Base-by-base conservation (phyloP, 495 filamentous ascomycete genomes). In the Tuber magnatum region DNA sequence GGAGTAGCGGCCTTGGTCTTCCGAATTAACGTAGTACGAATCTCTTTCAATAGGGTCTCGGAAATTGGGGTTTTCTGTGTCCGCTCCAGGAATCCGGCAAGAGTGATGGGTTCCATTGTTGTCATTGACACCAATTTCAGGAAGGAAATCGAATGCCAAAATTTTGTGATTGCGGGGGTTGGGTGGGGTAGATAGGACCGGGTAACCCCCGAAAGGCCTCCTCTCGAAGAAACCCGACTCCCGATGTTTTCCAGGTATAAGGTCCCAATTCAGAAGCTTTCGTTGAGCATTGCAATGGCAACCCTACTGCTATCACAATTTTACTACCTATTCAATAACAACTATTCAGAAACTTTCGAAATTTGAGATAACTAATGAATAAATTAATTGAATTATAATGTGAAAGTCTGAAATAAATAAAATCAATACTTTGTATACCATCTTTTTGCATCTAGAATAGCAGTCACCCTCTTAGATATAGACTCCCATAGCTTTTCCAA, bases 11-110 rank as follows among this genome's bases (percentile, higher is more conserved):
- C 32, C n/a, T 70, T 61, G 0, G 72, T 68, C 41, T 42, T 56
- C 61, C 68, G 77, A 28, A 79, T 79, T 16, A 79, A 43, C 14
- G 35, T 38, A 16, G 72, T 48, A 0, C 77, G 77, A 4, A 72
- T 48, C 20, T 48, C 38, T 4, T 72, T 72, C 39, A 79, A 70
- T 35, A 75, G 40, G 40, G 43, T 14, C 35, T 65, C 77, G 0
- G 38, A 9, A 32, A 79, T 69, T 9, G 72, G 77, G 0, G 42
- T 9, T 9, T 72, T 41, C 20, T 35, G 32, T 9, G 14, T 32
- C n/a, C 68, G 56, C 14, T 24, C 61, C 2, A 69, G 35, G 9
- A 77, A 75, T 39, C 40, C 41, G 32, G 41, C 20, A 14, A 78
- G 68, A 72, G 73, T 43, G 24, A 10, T 71, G 12, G 35, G 16